phyloP scores from a whole-genome alignment of 1,284 basidiomycete species.

The Melanopsichium pennsylvanicum region DNA sequence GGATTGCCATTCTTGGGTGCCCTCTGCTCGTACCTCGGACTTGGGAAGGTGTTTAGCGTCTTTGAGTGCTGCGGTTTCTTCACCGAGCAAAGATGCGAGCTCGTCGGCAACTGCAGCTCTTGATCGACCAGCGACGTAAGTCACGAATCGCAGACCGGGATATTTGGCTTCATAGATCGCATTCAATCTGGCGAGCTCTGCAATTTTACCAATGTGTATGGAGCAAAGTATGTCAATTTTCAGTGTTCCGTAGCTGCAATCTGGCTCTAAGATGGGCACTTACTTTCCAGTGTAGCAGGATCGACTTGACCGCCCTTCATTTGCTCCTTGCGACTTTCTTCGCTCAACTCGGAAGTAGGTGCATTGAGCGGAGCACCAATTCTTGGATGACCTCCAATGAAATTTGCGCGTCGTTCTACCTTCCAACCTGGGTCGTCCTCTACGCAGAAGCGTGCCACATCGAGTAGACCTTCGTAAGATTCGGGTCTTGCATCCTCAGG shows the following conservation, averaged over 20 bases:
- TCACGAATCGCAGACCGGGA: conserved; percentile 61
- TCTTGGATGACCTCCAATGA: conserved; percentile 54
- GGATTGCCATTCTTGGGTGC: conserved; percentile 45
- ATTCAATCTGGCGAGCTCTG: conserved; percentile 53
- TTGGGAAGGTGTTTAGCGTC: conserved; percentile 30
- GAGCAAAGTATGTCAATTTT: conserved; percentile 1
- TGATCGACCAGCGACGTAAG: conserved; percentile 66
- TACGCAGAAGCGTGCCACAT: conserved; percentile 63
- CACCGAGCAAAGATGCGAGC: conserved; percentile 43
- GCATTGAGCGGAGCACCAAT: conserved; percentile 49
- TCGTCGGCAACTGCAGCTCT: conserved; percentile 68
- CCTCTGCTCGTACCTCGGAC: conserved; percentile 14
- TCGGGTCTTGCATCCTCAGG: conserved; percentile 54
- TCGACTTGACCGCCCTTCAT: conserved; percentile 49
- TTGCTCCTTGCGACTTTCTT: conserved; percentile 52
- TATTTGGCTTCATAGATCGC: conserved; percentile 58
- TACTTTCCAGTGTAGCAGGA: conserved; percentile 47
- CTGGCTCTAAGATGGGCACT: conserved; percentile 5
- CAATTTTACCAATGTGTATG: too few relatives aligned
- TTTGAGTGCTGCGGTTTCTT: conserved; percentile 20
- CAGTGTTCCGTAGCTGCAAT: too few relatives aligned
- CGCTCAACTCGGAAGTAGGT: conserved; percentile 40
- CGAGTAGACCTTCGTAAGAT: conserved; percentile 62
- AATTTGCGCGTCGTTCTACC: conserved; percentile 27
- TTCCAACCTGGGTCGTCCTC: conserved; percentile 64